These are phyloP conservation scores for Tetracladium marchalianum DNA, from an alignment of 495 filamentous ascomycete genomes.

Conservation along the genomic window DNA sequence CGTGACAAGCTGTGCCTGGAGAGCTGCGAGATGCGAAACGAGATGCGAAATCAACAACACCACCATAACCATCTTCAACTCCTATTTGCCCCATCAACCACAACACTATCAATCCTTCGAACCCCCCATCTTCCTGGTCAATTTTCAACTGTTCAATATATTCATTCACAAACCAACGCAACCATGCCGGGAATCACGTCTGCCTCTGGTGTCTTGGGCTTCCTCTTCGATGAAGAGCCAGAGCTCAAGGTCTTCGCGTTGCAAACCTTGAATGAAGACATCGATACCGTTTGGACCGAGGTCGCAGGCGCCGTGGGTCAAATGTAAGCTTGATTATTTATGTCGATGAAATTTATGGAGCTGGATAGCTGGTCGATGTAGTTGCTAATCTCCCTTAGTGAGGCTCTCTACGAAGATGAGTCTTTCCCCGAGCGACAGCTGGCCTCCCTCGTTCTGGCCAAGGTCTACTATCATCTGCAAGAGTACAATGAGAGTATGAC, in stretches of 20 bases:
- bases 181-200: constrained; percentile 89
- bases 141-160: not conserved
- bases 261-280: constrained; percentile 86
- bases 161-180: not conserved
- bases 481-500: constrained; percentile 99
- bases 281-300: constrained; percentile 95
- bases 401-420: constrained; percentile 96
- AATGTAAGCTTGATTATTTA: constrained; percentile 56
- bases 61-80: not conserved
- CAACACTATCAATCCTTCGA: not conserved
- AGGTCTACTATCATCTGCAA: constrained; percentile 97
- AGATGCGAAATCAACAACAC: constrained; percentile 3
- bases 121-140: not conserved
- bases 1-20: no score
- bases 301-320: constrained; percentile 83
- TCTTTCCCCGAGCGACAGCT: constrained; percentile 87
- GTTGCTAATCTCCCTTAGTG: constrained; percentile 40
- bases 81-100: not conserved
- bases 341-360: not conserved
- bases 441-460: constrained; percentile 87
- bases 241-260: constrained; percentile 91
- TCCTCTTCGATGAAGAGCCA: constrained; percentile 86
- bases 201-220: constrained; percentile 88
- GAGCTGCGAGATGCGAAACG: not conserved
- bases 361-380: not conserved